A percentile compares a stretch with the other conserved stretches of the same genome.
Conservation (phyloP, 2,329 filamentous ascomycete genomes). For the Talaromyces islandicus region DNA sequence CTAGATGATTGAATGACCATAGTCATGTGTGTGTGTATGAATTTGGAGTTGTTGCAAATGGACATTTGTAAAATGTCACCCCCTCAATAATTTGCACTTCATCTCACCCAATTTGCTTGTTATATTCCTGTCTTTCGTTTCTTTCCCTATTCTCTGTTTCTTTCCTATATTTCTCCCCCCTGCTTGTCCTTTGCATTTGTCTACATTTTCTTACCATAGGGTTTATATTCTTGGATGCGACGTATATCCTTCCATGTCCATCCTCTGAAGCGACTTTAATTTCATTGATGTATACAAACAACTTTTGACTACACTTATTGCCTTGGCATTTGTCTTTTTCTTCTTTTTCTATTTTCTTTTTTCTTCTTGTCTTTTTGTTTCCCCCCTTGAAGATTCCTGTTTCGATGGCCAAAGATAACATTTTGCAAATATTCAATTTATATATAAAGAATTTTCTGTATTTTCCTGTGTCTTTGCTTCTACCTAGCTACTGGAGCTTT, state of each 20-base stretch:
- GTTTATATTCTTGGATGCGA: not conserved
- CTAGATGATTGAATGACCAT: slow-evolving; percentile 3
- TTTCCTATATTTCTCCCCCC: slow-evolving; percentile 7
- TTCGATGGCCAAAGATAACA: not conserved
- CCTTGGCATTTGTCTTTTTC: not conserved
- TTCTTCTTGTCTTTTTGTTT: not conserved
- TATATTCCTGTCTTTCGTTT: slow-evolving; percentile 13
- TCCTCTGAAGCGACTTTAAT: not conserved
- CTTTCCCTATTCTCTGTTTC: slow-evolving; percentile 9
- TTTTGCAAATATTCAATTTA: not conserved
- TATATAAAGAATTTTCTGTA: not conserved
- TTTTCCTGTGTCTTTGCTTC: not conserved
- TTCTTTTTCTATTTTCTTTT: not conserved
- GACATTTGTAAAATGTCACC: slow-evolving; percentile 2
- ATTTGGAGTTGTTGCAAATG: not conserved
- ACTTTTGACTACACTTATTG: not conserved
- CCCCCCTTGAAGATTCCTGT: not conserved
- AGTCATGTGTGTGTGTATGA: not conserved
- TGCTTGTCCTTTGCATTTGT: slow-evolving; percentile 11
- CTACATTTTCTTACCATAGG: slow-evolving; percentile 11
- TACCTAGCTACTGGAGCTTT: too few relatives aligned
- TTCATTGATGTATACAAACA: not conserved
- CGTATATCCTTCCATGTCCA: not conserved
- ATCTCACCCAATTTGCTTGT: not conserved
- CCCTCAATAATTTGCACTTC: slow-evolving; percentile 4